These are phyloP conservation scores for Sanguinoderma infundibulare DNA, from an alignment of 1,284 basidiomycete species.

Conservation along the genomic window DNA sequence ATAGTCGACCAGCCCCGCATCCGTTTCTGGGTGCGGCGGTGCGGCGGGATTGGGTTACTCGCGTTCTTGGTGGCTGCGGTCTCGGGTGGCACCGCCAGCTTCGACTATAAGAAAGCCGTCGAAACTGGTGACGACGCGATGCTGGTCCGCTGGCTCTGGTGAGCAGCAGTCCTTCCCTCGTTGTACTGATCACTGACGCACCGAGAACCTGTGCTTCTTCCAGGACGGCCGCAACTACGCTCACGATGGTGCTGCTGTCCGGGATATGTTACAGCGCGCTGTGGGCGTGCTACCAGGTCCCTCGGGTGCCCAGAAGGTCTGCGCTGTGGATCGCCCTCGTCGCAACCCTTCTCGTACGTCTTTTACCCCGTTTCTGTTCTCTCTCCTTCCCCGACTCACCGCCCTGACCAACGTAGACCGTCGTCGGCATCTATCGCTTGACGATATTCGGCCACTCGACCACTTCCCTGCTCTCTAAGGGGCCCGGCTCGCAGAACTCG, in stretches of 20 bases:
- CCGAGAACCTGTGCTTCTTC: too few relatives aligned
- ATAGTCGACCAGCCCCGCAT: too few relatives aligned
- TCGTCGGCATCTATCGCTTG: slow-evolving; percentile 6
- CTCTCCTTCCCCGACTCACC: neutral
- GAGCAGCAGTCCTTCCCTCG: neutral
- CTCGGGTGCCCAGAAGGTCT: slow-evolving; percentile 9
- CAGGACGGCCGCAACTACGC: slow-evolving; percentile 16
- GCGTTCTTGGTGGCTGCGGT: slow-evolving; percentile 29
- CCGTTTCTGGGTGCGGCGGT: slow-evolving; percentile 37
- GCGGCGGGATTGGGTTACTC: slow-evolving; percentile 25
- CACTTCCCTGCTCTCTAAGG: slow-evolving; percentile 11
- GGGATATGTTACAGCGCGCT: neutral
- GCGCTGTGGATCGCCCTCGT: slow-evolving; percentile 7
- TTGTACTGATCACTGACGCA: too few relatives aligned
- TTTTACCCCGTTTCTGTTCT: neutral
- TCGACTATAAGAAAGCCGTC: slow-evolving; percentile 27
- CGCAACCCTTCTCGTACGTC: slow-evolving; percentile 13
- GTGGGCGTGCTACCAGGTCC: slow-evolving; percentile 11
- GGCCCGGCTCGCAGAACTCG: slow-evolving; percentile 11
- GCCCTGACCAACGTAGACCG: too few relatives aligned
- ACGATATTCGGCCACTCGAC: neutral
- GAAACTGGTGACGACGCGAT: slow-evolving; percentile 18
- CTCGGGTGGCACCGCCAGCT: slow-evolving; percentile 33
- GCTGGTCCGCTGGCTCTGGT: slow-evolving; percentile 31
- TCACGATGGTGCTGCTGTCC: slow-evolving; percentile 11